Base-by-base conservation (phyloP, 352 stramenopile genomes). In the Thalassiosira exigua region DNA sequence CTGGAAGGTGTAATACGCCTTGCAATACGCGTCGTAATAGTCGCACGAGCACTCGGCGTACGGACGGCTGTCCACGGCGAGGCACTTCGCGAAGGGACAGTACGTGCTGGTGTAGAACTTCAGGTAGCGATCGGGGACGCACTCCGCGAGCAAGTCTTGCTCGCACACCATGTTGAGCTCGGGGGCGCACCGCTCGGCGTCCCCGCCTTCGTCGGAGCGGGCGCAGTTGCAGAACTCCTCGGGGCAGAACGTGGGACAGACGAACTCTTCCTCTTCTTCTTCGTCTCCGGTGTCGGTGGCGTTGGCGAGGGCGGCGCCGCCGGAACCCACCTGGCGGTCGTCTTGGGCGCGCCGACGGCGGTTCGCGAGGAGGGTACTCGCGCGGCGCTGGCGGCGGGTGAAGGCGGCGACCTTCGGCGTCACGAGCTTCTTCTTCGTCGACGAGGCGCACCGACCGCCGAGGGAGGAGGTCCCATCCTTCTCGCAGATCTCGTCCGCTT, bases 151-250 rank as follows among this genome's bases (percentile, higher is more conserved):
- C 0, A 58, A 4, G 7, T 46, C 59, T 17, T 54, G 33, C 12
- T 50, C 17, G 29, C 75, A 82, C 0, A 74, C n/a, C 22, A 21
- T 39, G 24, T 78, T 36, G 22, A 82, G 46, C 58, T 82, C 59
- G 27, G 57, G 30, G 3, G 67, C 44, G 33, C 75, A 78, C 7
- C 42, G 21, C 14, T 64, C 22, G 14, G 53, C 59, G 41, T 82
- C 54, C 42, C 46, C 61, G 21, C 67, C 26, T 11, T 36, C 50
- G 19, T 44, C 1, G n/a, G n/a, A n/a, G n/a, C n/a, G n/a, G 14
- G 66, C 75, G 22, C 75, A 82, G 21, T 74, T 58, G 62, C 75
- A 82, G 52, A 82, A 82, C 17, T 64, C 53, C 56, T 77, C 21
- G 0, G 75, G 67, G 19, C 75, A 82, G 12, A 64, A 64, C 7